Conservation (phyloP, 441 rosid species). For the Sinapis alba region DNA sequence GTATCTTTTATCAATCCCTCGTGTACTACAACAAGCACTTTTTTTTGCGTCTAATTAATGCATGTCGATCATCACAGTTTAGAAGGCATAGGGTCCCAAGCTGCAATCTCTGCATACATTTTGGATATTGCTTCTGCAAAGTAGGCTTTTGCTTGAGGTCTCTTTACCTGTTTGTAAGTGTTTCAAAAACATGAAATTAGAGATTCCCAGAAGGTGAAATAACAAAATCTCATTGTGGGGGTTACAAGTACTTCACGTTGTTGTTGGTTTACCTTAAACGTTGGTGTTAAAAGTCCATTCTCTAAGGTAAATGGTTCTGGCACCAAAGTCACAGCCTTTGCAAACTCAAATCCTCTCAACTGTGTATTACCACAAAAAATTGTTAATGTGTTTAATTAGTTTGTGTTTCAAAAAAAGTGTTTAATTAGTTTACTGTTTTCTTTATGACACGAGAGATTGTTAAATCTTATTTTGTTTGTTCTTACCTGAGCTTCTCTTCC, state of each 20-base stretch:
- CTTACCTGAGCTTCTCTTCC: slow-evolving; percentile 66
- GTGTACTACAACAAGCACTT: not conserved
- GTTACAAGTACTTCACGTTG: not conserved
- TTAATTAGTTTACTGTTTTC: not conserved
- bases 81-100: slow-evolving; percentile 39
- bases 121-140: slow-evolving; percentile 57
- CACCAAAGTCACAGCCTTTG: slow-evolving; percentile 70
- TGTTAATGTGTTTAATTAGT: not conserved
- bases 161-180: slow-evolving; percentile 50
- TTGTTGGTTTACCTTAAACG: slow-evolving; percentile 54
- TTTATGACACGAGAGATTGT: not conserved
- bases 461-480: not conserved
- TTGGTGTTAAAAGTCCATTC: slow-evolving; percentile 74
- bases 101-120: slow-evolving; percentile 64
- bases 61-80: slow-evolving; percentile 31
- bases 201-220: not conserved
- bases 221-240: not conserved
- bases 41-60: slow-evolving; percentile 2
- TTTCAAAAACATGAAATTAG: not conserved
- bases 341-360: slow-evolving; percentile 78
- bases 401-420: too few relatives aligned
- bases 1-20: not conserved
- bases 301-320: slow-evolving; percentile 62
- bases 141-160: slow-evolving; percentile 68
- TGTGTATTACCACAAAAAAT: slow-evolving; percentile 28